Evolutionary conservation across 768 basidiomycete genomes (phyloP).

Genomic region (Mycena filopes): DNA sequence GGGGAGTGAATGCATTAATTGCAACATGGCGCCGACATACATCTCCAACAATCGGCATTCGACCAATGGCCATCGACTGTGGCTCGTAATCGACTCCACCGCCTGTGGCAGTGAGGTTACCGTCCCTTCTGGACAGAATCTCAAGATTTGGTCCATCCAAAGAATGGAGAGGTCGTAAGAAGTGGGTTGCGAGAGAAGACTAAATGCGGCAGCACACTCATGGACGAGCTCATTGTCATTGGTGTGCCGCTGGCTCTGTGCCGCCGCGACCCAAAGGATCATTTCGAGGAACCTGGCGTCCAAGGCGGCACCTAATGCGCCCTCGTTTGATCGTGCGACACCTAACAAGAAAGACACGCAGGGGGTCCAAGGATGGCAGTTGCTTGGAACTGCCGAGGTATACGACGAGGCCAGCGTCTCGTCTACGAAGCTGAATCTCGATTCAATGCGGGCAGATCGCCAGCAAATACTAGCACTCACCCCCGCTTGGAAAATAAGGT

Average conservation of each 20-base stretch:
- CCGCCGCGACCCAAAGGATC: background rate
- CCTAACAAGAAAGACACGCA: background rate
- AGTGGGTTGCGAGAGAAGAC: background rate
- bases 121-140: background rate
- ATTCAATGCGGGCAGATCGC: too few relatives aligned
- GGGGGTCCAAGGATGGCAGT: background rate
- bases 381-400: background rate
- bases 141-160: background rate
- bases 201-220: background rate
- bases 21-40: background rate
- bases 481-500: background rate
- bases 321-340: background rate
- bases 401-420: background rate
- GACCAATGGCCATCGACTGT: background rate
- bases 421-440: background rate
- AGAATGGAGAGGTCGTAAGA: background rate
- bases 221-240: background rate
- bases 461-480: too few relatives aligned
- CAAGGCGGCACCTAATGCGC: background rate
- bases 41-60: constrained; percentile 2
- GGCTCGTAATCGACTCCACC: background rate
- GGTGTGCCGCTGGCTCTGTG: background rate
- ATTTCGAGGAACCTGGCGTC: background rate
- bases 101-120: background rate
- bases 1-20: background rate